A percentile compares a stretch with the other conserved stretches of the same genome.
Evolutionary conservation across 1,284 basidiomycete species (phyloP).

Genomic region (Melampsora larici-populina): DNA sequence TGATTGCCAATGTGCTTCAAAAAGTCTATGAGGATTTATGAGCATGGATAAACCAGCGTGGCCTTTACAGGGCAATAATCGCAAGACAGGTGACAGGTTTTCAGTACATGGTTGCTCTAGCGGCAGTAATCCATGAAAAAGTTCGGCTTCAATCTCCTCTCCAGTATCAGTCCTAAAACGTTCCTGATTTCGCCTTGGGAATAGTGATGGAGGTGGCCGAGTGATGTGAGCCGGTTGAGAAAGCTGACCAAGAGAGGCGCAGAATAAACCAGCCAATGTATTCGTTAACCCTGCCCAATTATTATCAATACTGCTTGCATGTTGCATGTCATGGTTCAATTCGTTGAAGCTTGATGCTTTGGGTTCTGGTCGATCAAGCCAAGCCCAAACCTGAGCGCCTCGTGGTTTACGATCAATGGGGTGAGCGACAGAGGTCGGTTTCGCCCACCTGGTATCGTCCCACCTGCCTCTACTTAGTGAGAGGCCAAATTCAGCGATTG

Average conservation of each 20-base stretch:
- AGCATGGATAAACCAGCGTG: slow-evolving; percentile 81
- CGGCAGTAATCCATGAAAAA: slow-evolving; percentile 61
- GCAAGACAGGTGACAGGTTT: slow-evolving; percentile 91
- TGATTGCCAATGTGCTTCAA: slow-evolving; percentile 83
- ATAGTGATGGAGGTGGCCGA: slow-evolving; percentile 45
- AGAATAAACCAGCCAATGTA: slow-evolving; percentile 86
- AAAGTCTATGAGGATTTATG: slow-evolving; percentile 78
- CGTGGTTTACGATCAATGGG: slow-evolving; percentile 9
- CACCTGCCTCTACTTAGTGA: slow-evolving; percentile 51
- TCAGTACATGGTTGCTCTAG: slow-evolving; percentile 90
- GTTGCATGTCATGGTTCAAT: slow-evolving; percentile 23
- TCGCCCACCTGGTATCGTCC: slow-evolving; percentile 44
- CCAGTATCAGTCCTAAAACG: slow-evolving; percentile 9
- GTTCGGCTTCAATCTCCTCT: background rate
- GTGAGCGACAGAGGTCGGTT: background rate
- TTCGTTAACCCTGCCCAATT: slow-evolving; percentile 83
- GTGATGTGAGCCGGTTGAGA: slow-evolving; percentile 25
- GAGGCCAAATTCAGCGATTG: slow-evolving; percentile 79
- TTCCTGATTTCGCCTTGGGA: slow-evolving; percentile 45
- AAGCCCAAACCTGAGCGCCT: slow-evolving; percentile 5
- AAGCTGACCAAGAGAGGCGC: slow-evolving; percentile 74
- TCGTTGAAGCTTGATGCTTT: slow-evolving; percentile 28
- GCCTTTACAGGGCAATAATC: slow-evolving; percentile 87
- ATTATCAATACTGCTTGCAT: slow-evolving; percentile 59
- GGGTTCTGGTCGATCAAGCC: slow-evolving; percentile 35